Evolutionary conservation across 2,329 filamentous ascomycete species (phyloP).

Genomic region (Tothia fuscella): DNA sequence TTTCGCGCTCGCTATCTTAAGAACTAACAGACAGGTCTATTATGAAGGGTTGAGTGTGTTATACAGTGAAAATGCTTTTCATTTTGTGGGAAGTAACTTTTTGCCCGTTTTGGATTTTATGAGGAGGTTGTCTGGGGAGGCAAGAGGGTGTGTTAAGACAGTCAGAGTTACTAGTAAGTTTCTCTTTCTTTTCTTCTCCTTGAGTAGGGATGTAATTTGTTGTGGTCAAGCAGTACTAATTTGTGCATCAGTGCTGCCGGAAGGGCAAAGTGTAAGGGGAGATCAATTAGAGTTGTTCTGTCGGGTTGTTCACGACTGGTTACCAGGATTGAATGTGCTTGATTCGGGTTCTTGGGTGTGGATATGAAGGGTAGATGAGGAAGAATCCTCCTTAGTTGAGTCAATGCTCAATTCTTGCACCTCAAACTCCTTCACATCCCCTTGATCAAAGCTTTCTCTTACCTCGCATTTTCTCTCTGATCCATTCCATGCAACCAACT

Average conservation of each 20-base stretch:
- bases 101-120: conserved; percentile 28
- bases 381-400: too few relatives aligned
- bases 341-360: background rate
- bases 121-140: conserved; percentile 25
- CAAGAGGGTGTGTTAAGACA: conserved; percentile 25
- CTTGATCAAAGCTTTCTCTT: too few relatives aligned
- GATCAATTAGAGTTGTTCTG: background rate
- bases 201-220: too few relatives aligned
- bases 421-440: too few relatives aligned
- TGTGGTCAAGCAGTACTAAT: too few relatives aligned
- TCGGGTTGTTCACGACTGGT: background rate
- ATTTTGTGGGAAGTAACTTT: conserved; percentile 29
- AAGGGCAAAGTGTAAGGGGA: background rate
- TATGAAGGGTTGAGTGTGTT: conserved; percentile 27
- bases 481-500: too few relatives aligned
- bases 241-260: background rate
- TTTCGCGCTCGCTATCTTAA: conserved; percentile 23
- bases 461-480: too few relatives aligned
- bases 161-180: conserved; percentile 26
- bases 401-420: too few relatives aligned
- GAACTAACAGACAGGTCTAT: conserved; percentile 26
- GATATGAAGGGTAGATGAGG: background rate
- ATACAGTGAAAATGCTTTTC: conserved; percentile 28
- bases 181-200: too few relatives aligned
- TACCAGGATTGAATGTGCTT: background rate